Conservation (phyloP, 768 basidiomycete species). For the Termitomyces titanicus region DNA sequence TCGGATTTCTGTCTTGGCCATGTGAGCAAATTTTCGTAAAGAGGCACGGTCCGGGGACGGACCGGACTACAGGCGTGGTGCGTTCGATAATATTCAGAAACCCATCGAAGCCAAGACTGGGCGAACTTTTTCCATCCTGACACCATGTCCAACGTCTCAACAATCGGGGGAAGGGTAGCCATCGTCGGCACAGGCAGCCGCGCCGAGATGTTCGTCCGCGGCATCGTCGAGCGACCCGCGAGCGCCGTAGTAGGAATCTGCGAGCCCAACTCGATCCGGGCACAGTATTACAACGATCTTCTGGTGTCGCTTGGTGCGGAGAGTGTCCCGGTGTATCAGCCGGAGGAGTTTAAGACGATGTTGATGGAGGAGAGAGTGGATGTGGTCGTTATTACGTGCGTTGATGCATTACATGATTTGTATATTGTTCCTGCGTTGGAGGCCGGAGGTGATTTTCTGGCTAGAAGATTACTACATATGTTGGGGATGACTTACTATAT, state of each 20-base stretch:
- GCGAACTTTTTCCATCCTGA: neutral
- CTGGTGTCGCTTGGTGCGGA: constrained; percentile 34
- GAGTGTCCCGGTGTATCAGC: constrained; percentile 34
- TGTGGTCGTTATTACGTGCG: constrained; percentile 45
- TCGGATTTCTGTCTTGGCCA: too few relatives aligned
- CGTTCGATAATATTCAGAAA: neutral
- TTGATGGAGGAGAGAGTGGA: constrained; percentile 41
- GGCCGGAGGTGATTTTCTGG: constrained; percentile 31
- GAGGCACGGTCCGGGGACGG: neutral
- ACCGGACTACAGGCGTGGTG: neutral
- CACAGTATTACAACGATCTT: constrained; percentile 41
- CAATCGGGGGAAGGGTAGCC: constrained; percentile 34
- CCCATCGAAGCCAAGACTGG: neutral
- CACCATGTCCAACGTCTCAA: constrained; percentile 21
- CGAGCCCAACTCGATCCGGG: constrained; percentile 43
- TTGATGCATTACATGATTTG: constrained; percentile 43
- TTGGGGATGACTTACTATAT: neutral
- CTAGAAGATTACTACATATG: neutral
- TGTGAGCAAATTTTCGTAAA: neutral
- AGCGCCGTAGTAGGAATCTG: constrained; percentile 41
- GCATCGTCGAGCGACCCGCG: constrained; percentile 39
- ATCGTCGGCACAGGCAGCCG: constrained; percentile 40
- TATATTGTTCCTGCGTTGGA: constrained; percentile 43
- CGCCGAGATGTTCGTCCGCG: constrained; percentile 43
- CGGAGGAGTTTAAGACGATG: constrained; percentile 42